A percentile compares a stretch with the other conserved stretches of the same genome.
Evolutionary conservation across 1,284 basidiomycete genomes (phyloP).

Genomic region (Ceratobasidium sp.): DNA sequence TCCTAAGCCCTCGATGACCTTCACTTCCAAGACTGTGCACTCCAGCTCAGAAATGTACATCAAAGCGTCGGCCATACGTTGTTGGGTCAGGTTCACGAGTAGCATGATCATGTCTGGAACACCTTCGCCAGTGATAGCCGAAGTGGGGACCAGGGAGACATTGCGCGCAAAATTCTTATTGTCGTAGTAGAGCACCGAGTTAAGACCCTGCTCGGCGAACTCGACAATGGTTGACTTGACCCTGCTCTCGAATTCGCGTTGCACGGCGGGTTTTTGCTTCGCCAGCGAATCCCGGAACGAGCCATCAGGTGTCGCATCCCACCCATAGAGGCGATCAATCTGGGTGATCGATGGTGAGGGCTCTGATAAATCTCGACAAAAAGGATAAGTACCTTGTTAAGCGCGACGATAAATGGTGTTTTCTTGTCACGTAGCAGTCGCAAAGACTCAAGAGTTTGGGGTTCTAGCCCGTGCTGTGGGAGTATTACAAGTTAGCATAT

Average conservation of each 20-base stretch:
- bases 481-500: conserved; percentile 31
- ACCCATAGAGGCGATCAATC: conserved; percentile 98
- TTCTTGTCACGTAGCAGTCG: conserved; percentile 93
- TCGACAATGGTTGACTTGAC: conserved; percentile 88
- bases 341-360: conserved; percentile 55
- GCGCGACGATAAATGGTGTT: conserved; percentile 98
- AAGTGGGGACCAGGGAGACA: conserved; percentile 97
- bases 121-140: conserved; percentile 98
- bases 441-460: conserved; percentile 96
- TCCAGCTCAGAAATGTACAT: conserved; percentile 99
- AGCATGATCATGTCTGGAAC: conserved; percentile 99
- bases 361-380: conserved; percentile 34
- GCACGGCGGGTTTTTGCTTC: conserved; percentile 85
- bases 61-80: conserved; percentile 96
- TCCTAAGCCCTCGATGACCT: conserved; percentile 98
- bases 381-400: conserved; percentile 85
- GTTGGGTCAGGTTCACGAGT: conserved; percentile 96
- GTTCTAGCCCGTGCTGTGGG: conserved; percentile 92
- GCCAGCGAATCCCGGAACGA: conserved; percentile 93
- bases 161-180: conserved; percentile 97
- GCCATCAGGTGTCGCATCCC: conserved; percentile 91
- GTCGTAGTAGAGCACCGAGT: conserved; percentile 95
- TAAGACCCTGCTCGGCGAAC: conserved; percentile 98
- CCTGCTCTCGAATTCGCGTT: conserved; percentile 95
- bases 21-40: conserved; percentile 99